Evolutionary conservation across 108 stramenopile genomes (phyloP).

Genomic region (Parmales sp.): DNA sequence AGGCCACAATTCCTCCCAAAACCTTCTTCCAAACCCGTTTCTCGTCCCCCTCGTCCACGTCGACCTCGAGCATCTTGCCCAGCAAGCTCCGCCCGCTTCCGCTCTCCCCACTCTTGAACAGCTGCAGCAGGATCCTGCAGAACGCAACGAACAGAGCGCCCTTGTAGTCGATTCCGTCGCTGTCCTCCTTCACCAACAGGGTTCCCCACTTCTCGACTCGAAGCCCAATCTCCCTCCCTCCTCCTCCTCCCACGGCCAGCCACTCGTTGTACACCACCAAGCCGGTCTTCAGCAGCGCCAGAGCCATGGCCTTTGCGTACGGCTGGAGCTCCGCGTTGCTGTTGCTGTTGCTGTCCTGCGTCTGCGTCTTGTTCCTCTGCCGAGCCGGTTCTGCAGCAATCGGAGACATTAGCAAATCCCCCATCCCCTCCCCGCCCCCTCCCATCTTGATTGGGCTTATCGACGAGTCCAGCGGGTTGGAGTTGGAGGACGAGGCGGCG

Average conservation of each 20-base stretch:
- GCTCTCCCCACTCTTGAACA: no score
- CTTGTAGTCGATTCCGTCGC: no score
- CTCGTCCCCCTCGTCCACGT: no score
- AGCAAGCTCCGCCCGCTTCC: no score
- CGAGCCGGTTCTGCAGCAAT: background rate
- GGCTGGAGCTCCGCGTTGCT: background rate
- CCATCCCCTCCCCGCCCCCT: background rate
- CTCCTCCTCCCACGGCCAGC: slow-evolving; percentile 2
- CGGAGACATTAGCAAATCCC: background rate
- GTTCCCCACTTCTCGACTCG: background rate
- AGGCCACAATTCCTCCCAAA: no score
- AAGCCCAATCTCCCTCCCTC: background rate
- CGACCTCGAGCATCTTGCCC: no score
- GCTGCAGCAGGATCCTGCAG: no score
- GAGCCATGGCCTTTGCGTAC: no score
- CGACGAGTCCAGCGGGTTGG: background rate
- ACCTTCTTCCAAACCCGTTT: no score
- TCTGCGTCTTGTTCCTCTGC: background rate
- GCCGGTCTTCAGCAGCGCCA: slow-evolving; percentile 2
- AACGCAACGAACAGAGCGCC: no score
- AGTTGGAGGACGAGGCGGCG: background rate
- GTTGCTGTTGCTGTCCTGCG: no score
- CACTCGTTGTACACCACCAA: background rate
- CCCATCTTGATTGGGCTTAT: background rate
- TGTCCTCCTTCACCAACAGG: background rate